A percentile compares a stretch with the other conserved stretches of the same genome.
Evolutionary conservation across 805 yeast species (phyloP).

Genomic region (Suhomyces sp.): DNA sequence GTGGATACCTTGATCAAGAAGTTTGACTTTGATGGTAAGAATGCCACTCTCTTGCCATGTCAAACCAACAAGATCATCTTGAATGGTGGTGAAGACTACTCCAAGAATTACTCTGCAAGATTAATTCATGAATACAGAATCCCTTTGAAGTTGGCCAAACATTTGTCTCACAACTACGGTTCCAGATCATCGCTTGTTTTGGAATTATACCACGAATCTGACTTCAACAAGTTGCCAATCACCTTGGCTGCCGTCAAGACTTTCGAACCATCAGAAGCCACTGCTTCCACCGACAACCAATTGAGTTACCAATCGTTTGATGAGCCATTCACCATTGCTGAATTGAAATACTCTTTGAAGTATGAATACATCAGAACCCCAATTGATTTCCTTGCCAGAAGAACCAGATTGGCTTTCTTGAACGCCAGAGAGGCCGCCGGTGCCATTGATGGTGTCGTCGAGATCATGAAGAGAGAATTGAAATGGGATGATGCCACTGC

Average conservation of each 20-base stretch:
- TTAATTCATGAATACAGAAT: constrained; percentile 76
- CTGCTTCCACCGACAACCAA: constrained; percentile 29
- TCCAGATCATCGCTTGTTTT: constrained; percentile 81
- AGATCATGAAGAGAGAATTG: constrained; percentile 77
- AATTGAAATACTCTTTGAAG: constrained; percentile 74
- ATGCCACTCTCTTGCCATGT: constrained; percentile 39
- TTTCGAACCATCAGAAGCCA: constrained; percentile 30
- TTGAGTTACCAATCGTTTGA: constrained; percentile 54
- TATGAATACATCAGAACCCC: constrained; percentile 89
- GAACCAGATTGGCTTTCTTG: constrained; percentile 89
- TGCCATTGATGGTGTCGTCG: constrained; percentile 82
- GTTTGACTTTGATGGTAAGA: constrained; percentile 36
- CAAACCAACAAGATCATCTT: constrained; percentile 55
- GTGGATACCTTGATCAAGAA: constrained; percentile 65
- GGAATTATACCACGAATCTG: constrained; percentile 50
- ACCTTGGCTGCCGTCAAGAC: constrained; percentile 48
- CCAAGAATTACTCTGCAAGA: constrained; percentile 69
- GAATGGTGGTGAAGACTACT: constrained; percentile 81
- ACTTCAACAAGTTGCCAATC: constrained; percentile 61
- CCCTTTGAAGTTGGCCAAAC: constrained; percentile 73
- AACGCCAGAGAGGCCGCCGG: constrained; percentile 80
- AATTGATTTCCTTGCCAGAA: constrained; percentile 85
- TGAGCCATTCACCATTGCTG: constrained; percentile 89
- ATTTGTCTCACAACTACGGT: constrained; percentile 85
- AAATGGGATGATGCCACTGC: constrained; percentile 67